phyloP scores from a whole-genome alignment of 2,329 filamentous ascomycete species.

The Metarhizium robertsii region DNA sequence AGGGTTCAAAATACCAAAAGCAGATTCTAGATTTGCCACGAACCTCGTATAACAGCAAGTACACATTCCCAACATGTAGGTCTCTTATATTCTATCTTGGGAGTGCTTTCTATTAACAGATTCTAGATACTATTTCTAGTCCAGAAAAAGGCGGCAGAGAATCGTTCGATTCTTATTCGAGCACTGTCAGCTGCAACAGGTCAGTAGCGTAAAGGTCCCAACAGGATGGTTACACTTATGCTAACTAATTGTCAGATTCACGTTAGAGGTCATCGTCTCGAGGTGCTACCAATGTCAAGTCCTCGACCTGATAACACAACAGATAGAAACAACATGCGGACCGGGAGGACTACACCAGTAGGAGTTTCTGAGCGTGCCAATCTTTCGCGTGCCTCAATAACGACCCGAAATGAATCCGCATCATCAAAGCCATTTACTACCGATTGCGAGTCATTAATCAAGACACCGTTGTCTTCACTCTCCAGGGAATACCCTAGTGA shows the following conservation, averaged over 20 bases:
- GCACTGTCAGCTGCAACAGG: neutral
- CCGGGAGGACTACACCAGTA: neutral
- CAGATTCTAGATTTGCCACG: neutral
- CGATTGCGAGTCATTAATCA: neutral
- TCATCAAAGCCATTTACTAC: neutral
- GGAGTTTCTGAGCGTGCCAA: neutral
- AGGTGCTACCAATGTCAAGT: neutral
- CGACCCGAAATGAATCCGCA: neutral
- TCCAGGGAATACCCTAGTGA: neutral
- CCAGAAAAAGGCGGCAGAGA: neutral
- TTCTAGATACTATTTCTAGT: neutral
- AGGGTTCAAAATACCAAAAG: neutral
- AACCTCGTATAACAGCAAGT: neutral
- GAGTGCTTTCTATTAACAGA: neutral
- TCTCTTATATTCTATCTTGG: neutral
- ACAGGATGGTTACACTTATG: neutral
- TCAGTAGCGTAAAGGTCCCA: neutral
- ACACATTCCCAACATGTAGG: neutral
- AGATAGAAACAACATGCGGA: neutral
- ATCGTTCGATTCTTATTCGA: neutral
- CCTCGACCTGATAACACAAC: neutral
- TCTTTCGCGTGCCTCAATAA: neutral
- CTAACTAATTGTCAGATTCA: neutral
- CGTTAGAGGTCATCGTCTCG: neutral
- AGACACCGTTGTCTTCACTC: slow-evolving; percentile 6